These are phyloP conservation scores for Kwoniella mangroviensis DNA, from an alignment of 768 basidiomycete species.

Conservation along the genomic window DNA sequence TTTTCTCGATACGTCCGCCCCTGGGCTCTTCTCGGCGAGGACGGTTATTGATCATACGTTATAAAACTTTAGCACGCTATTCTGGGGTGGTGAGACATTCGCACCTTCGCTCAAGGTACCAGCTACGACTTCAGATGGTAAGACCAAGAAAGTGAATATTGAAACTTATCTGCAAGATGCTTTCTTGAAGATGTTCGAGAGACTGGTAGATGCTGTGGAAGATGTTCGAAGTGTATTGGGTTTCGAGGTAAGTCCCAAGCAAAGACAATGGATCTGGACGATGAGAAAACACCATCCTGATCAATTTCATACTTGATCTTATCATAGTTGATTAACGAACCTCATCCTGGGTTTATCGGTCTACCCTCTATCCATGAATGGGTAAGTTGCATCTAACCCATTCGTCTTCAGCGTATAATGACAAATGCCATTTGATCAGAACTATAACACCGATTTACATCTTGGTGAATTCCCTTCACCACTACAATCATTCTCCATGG, in stretches of 20 bases:
- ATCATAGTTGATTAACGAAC: constrained; percentile 85
- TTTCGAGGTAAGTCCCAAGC: constrained; percentile 70
- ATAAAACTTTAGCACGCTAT: constrained; percentile 70
- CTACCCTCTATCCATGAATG: constrained; percentile 79
- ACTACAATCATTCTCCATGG: constrained; percentile 88
- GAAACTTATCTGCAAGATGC: constrained; percentile 82
- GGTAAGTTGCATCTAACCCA: constrained; percentile 26
- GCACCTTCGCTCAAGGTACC: constrained; percentile 69
- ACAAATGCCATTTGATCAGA: constrained; percentile 48
- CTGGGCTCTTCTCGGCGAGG: neutral
- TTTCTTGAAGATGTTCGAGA: constrained; percentile 77
- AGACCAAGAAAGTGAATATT: constrained; percentile 65
- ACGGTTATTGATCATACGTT: neutral
- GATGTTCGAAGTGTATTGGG: constrained; percentile 80
- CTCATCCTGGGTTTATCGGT: constrained; percentile 88
- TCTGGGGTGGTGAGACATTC: constrained; percentile 90
- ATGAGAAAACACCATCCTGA: neutral
- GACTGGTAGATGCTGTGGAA: constrained; percentile 70
- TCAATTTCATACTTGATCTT: neutral
- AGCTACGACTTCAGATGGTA: constrained; percentile 48
- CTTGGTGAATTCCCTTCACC: constrained; percentile 73
- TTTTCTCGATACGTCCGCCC: no score
- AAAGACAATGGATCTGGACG: no score
- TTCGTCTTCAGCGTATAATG: neutral
- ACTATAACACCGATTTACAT: constrained; percentile 95